Conservation (phyloP, 345 rosid species). For the Pistacia vera region DNA sequence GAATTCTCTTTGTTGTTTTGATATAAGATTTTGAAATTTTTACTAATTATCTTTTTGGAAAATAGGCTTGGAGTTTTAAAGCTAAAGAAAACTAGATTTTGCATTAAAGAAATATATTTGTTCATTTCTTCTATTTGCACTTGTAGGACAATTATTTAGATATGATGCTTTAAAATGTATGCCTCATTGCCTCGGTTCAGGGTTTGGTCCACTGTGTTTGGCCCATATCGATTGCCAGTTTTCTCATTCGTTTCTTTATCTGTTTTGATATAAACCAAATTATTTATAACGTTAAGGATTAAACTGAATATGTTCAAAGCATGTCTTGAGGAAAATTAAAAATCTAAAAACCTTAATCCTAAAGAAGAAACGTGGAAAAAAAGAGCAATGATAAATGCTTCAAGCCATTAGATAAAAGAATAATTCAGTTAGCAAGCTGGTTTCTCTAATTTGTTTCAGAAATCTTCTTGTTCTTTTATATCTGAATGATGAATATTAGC, state of each 20-base stretch:
- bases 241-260: not conserved
- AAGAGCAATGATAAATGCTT: not conserved
- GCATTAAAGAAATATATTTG: not conserved
- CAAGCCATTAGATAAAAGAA: not conserved
- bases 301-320: conserved; percentile 13
- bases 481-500: not conserved
- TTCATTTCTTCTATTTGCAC: not conserved
- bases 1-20: not conserved
- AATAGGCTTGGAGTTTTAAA: not conserved
- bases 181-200: not conserved
- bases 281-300: not conserved
- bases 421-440: not conserved
- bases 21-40: not conserved
- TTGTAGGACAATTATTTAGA: not conserved
- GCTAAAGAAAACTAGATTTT: not conserved
- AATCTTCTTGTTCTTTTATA: not conserved
- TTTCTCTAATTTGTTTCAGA: not conserved
- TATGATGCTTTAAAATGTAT: not conserved
- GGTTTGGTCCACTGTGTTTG: not conserved
- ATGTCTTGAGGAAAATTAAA: not conserved
- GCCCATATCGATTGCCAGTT: not conserved
- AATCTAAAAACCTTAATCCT: not conserved
- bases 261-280: not conserved
- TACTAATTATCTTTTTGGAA: not conserved
- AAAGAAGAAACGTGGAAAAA: not conserved